Conservation (phyloP, 2,329 filamentous ascomycete species). For the Dactylellina parvicollis region DNA sequence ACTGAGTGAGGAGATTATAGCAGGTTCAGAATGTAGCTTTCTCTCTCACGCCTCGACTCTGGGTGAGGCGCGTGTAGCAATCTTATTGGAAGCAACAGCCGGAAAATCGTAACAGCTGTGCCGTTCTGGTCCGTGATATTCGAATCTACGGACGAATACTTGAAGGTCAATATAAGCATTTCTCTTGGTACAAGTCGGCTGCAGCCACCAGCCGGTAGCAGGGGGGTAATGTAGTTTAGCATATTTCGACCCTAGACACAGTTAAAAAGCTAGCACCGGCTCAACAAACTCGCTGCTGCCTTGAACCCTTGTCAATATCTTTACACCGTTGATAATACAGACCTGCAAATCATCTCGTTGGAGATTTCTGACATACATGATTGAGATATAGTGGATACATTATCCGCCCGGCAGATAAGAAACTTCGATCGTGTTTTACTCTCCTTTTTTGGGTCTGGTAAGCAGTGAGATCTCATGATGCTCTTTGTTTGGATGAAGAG, state of each 20-base stretch:
- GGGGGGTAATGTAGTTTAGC: conserved; percentile 30
- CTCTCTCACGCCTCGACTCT: too few species aligned
- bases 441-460: neutral
- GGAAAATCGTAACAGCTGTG: neutral
- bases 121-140: neutral
- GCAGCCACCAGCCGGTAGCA: conserved; percentile 38
- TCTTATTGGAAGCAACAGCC: neutral
- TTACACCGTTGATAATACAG: conserved; percentile 1
- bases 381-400: conserved; percentile 25
- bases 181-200: conserved; percentile 35
- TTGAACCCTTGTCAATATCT: conserved; percentile 24
- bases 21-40: too few species aligned
- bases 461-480: neutral
- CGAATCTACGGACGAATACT: neutral
- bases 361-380: conserved; percentile 5
- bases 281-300: too few species aligned
- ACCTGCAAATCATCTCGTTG: too few species aligned
- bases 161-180: conserved; percentile 54
- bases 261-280: conserved; percentile 16
- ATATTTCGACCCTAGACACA: conserved; percentile 36
- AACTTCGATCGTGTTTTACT: conserved; percentile 1
- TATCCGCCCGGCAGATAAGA: conserved; percentile 42
- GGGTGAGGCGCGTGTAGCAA: neutral
- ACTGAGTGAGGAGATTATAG: too few species aligned
- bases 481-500: too few species aligned